Evolutionary conservation across 2,329 filamentous ascomycete species (phyloP).

Genomic region (Elsinoe perseae): DNA sequence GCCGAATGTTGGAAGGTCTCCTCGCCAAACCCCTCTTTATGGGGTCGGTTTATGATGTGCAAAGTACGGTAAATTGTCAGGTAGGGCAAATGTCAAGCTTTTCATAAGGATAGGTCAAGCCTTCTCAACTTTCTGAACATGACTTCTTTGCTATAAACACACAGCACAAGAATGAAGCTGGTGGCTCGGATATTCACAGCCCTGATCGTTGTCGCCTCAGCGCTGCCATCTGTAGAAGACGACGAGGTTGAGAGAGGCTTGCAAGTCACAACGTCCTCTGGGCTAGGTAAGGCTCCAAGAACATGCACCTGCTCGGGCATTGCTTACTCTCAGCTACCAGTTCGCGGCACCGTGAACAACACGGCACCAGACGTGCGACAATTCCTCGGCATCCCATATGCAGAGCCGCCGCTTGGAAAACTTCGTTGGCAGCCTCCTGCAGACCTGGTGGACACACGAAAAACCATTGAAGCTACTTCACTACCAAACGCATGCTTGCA

Average conservation of each 20-base stretch:
- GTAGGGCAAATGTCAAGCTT: not conserved
- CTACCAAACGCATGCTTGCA: not conserved
- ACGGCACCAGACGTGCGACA: slow-evolving; percentile 19
- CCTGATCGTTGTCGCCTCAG: not conserved
- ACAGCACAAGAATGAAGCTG: not conserved
- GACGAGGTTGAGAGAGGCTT: not conserved
- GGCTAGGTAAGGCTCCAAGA: not conserved
- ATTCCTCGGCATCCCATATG: slow-evolving; percentile 25
- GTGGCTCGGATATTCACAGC: not conserved
- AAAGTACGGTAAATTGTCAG: not conserved
- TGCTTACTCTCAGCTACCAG: not conserved
- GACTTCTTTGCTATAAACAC: not conserved
- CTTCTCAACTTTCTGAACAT: not conserved
- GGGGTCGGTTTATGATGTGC: not conserved
- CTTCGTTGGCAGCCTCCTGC: slow-evolving; percentile 22
- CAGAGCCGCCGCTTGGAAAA: slow-evolving; percentile 22
- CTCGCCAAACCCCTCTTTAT: not conserved
- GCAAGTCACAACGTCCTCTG: not conserved
- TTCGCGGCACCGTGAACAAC: slow-evolving; percentile 17
- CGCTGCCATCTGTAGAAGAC: not conserved
- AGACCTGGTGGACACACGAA: not conserved
- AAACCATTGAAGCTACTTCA: not conserved
- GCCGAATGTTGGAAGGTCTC: not conserved
- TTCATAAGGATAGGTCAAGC: not conserved
- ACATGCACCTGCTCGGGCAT: too few species aligned